Evolutionary conservation across 441 rosid species (phyloP), one percentile per base, ranked within the genome.

Genomic region (Pelargonium australe): DNA sequence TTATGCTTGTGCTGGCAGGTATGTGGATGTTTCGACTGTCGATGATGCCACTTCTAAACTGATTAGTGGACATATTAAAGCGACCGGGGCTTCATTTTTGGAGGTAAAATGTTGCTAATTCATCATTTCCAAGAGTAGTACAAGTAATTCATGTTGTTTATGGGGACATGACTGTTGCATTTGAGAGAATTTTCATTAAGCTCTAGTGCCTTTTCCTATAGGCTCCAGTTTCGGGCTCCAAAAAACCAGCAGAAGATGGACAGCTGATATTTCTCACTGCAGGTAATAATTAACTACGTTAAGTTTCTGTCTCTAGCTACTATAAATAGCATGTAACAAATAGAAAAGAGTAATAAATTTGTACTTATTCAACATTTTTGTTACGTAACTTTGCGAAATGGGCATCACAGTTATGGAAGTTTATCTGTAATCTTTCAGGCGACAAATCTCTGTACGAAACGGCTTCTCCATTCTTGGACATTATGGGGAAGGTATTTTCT

Each of bases 141-240:
- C 17, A 20, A 51, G 7, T 55, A 23, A 7, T 14, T 53, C 41
- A 5, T 43, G 19, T 20, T 1, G 43, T 55, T 60, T 72, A 6
- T 44, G 34, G 25, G n/a, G 41, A 53, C 60, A 14, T 37, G 70
- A 68, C 76, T 63, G 45, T 37, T 25, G 49, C 16, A 44, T 57
- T 47, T 10, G 57, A 57, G 58, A 45, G 7, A 60, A 57, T 53
- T 72, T 40, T 31, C 34, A 65, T 58, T 1, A 74, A 66, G 49
- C 53, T 72, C 64, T 19, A 19, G 45, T 53, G 51, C 23, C 23
- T 58, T 16, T 71, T 65, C 7, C 40, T 71, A 34, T 65, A 92
- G 98, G 97, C 98, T 79, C 96, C 98, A 75, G 98, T 93, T 77
- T 89, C 97, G 11, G 98, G 97, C 75, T 93, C 97, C 62, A 89